Conservation (phyloP, 2,329 filamentous ascomycete genomes). For the Botrytis fabae region DNA sequence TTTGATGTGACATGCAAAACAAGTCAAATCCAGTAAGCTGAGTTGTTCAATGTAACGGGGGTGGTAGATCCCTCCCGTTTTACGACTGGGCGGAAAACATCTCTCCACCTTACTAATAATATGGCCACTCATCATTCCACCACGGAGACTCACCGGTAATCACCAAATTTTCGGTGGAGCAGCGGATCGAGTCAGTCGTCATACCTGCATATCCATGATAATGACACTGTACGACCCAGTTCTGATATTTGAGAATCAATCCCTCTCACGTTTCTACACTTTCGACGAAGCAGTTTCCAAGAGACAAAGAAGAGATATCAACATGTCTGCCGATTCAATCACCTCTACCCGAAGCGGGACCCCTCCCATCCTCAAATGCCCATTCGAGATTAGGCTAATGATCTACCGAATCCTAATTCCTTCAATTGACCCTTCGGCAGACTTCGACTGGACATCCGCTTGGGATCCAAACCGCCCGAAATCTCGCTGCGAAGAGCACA, state of each 20-base stretch:
- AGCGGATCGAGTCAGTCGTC: constrained; percentile 21
- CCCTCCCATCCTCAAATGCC: constrained; percentile 20
- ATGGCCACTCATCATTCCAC: constrained; percentile 18
- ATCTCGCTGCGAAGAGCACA: constrained; percentile 15
- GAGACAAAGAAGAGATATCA: constrained; percentile 1
- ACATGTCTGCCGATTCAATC: constrained; percentile 3
- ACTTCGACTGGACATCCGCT: constrained; percentile 21
- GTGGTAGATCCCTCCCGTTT: constrained; percentile 13
- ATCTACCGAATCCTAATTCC: constrained; percentile 22
- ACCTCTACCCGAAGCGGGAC: constrained; percentile 5
- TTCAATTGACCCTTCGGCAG: constrained; percentile 18
- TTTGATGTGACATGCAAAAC: constrained; percentile 6
- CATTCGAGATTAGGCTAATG: constrained; percentile 22
- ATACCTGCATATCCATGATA: constrained; percentile 21
- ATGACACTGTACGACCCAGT: constrained; percentile 1
- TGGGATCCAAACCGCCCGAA: constrained; percentile 22
- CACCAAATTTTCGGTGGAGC: constrained; percentile 22
- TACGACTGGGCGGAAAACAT: constrained; percentile 14
- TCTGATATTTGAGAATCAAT: constrained; percentile 13
- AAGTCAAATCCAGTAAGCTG: background rate
- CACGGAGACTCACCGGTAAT: constrained; percentile 17
- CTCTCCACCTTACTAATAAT: constrained; percentile 18
- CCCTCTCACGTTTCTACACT: constrained; percentile 5
- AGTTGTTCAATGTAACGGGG: constrained; percentile 12
- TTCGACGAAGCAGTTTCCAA: background rate